Percentiles rank a stretch among this genome's conserved stretches.
Evolutionary conservation across 305 asterid genomes (phyloP).

Genomic region (Striga hermonthica): DNA sequence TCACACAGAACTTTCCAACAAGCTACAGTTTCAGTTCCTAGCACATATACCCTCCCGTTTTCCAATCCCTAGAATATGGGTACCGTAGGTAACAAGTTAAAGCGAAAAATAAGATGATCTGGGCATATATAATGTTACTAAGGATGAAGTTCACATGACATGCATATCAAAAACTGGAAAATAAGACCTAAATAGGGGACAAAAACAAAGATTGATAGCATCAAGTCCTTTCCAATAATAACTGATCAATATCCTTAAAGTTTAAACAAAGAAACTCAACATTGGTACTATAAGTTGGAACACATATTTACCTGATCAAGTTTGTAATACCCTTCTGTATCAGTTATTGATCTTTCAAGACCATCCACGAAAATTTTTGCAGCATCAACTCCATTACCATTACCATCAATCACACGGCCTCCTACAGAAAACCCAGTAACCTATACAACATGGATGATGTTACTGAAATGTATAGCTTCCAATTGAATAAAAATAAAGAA

Average conservation of each 20-base stretch:
- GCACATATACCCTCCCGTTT: neutral
- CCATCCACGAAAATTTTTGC: slow-evolving; percentile 78
- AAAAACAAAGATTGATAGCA: slow-evolving; percentile 17
- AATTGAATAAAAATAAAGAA: slow-evolving; percentile 23
- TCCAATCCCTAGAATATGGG: slow-evolving; percentile 13
- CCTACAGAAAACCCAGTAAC: slow-evolving; percentile 99
- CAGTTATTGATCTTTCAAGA: slow-evolving; percentile 72
- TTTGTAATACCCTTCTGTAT: slow-evolving; percentile 84
- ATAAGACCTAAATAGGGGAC: neutral
- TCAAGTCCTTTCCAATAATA: slow-evolving; percentile 17
- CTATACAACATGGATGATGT: slow-evolving; percentile 40
- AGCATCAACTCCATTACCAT: slow-evolving; percentile 71
- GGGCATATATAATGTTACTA: slow-evolving; percentile 12
- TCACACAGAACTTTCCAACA: neutral
- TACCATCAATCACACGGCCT: slow-evolving; percentile 88
- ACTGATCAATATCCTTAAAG: slow-evolving; percentile 19
- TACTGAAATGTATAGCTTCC: slow-evolving; percentile 13
- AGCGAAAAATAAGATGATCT: slow-evolving; percentile 11
- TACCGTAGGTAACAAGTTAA: slow-evolving; percentile 13
- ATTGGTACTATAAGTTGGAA: slow-evolving; percentile 20
- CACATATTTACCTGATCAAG: slow-evolving; percentile 81
- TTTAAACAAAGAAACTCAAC: slow-evolving; percentile 25
- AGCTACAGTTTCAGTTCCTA: neutral
- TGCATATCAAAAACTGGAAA: slow-evolving; percentile 22
- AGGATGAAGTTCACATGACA: slow-evolving; percentile 18